Percentiles rank a stretch among this genome's conserved stretches.
These are phyloP conservation scores for Hypoxylon perforatum DNA, from an alignment of 495 filamentous ascomycete genomes.

Conservation along the genomic window DNA sequence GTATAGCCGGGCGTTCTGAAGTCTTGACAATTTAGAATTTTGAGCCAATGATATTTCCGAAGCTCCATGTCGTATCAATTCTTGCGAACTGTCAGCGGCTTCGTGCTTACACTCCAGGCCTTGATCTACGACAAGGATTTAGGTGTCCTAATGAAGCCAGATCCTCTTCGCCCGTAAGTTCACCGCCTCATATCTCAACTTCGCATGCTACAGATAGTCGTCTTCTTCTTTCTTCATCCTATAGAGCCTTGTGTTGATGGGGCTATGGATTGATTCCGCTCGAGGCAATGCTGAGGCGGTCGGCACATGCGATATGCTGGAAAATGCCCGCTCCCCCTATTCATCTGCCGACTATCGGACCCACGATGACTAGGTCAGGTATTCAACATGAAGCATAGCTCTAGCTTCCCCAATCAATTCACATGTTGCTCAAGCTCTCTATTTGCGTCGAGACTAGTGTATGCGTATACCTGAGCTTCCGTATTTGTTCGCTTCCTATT, in stretches of 20 bases:
- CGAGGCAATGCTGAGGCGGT: neutral
- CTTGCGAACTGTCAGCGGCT: conserved; percentile 44
- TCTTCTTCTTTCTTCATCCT: conserved; percentile 4
- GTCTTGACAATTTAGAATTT: conserved; percentile 17
- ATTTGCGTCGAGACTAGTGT: conserved; percentile 33
- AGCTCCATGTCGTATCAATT: conserved; percentile 16
- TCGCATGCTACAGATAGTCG: neutral
- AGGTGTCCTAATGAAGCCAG: conserved; percentile 6
- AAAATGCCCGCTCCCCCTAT: conserved; percentile 15
- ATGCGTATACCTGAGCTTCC: conserved; percentile 33
- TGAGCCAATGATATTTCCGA: conserved; percentile 27
- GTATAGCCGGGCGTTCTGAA: conserved; percentile 31
- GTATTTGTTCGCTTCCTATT: conserved; percentile 47
- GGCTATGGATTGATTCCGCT: neutral
- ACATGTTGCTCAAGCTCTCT: conserved; percentile 37
- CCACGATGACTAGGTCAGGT: conserved; percentile 4
- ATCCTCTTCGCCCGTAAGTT: conserved; percentile 19
- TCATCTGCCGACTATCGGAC: conserved; percentile 27
- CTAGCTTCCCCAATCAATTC: conserved; percentile 10
- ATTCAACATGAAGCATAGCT: conserved; percentile 37
- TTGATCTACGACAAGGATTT: conserved; percentile 42
- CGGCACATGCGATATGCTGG: conserved; percentile 14
- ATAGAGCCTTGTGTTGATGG: neutral
- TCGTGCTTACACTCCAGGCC: conserved; percentile 24
- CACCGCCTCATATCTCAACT: conserved; percentile 8